Evolutionary conservation across 1,139 yeast species (phyloP), one percentile per base, ranked within the genome.

Genomic region (Suhomyces terraborum): DNA sequence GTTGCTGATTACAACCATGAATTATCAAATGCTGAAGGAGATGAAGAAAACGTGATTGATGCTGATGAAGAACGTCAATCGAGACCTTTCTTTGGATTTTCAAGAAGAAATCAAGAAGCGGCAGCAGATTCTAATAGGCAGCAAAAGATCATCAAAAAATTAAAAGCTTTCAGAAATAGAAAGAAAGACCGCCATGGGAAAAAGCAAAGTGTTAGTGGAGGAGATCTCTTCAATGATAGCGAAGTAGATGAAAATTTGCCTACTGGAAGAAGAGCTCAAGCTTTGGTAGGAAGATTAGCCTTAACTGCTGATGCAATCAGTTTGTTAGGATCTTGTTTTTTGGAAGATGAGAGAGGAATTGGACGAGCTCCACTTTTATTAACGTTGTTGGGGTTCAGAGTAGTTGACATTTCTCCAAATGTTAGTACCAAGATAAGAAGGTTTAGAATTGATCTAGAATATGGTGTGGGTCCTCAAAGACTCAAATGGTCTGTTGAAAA

Each of bases 281-380:
- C 73, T 42, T 67, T 88, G 42, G 67, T 89, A 4, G 77, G 79
- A 14, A 78, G 88, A 32, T 67, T 89, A 46, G 54, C 79, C 1
- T 70, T 88, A 6, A 96, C 88, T n/a, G 74, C 84, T 4, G 95
- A 97, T 0, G 86, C 93, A 4, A 84, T 88, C 0, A 68, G 87
- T 44, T 72, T 89, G 41, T 71, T 89, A 12, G 91, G 94, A 2
- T 80, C 95, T 1, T 77, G 84, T 40, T 79, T 93, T 46, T 69
- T 83, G 37, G 78, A 80, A 41, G 97, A 89, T 59, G 96, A 88
- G 46, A 79, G 78, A 49, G 89, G 88, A 6, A 77, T 79, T 21
- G 77, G 82, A 38, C 76, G 96, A 45, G 94, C 95, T 1, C 96
- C 98, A 0, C 72, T 91, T 32, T 64, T 93, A 34, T 64, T 89